These are phyloP conservation scores for Sicyos baderoa DNA, from an alignment of 306 rosid genomes.

Conservation along the genomic window DNA sequence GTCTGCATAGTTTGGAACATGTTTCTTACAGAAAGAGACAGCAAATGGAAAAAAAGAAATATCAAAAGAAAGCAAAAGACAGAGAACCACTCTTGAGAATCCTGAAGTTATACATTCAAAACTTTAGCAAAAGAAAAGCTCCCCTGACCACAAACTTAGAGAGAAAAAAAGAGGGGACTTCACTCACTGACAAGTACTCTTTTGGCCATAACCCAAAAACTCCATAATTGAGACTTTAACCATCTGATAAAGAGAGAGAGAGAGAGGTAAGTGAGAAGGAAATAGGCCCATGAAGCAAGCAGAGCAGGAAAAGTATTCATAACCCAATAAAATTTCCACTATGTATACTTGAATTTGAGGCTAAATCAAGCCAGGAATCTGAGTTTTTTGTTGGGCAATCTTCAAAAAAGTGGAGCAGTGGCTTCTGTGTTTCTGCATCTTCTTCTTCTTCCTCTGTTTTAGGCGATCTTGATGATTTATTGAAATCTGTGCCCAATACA, in stretches of 20 bases:
- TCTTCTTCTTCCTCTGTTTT: slow-evolving; percentile 37
- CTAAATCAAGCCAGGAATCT: slow-evolving; percentile 95
- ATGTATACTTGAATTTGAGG: slow-evolving; percentile 67
- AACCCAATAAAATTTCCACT: slow-evolving; percentile 30
- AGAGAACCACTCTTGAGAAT: slow-evolving; percentile 39
- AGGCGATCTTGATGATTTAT: slow-evolving; percentile 42
- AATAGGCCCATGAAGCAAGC: background rate
- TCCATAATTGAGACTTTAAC: slow-evolving; percentile 41
- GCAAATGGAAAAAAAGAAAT: slow-evolving; percentile 32
- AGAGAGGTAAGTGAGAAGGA: background rate
- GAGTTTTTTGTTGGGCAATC: slow-evolving; percentile 88
- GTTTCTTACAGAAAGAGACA: slow-evolving; percentile 47
- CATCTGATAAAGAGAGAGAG: slow-evolving; percentile 40
- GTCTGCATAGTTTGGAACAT: slow-evolving; percentile 63
- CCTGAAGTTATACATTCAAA: slow-evolving; percentile 37
- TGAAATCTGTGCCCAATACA: slow-evolving; percentile 82
- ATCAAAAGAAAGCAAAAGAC: slow-evolving; percentile 39
- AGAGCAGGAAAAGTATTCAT: background rate
- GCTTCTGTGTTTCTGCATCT: slow-evolving; percentile 52
- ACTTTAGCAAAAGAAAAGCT: slow-evolving; percentile 32
- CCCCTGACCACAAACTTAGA: slow-evolving; percentile 51
- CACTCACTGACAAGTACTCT: slow-evolving; percentile 46
- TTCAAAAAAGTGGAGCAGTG: slow-evolving; percentile 89
- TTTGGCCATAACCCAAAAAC: slow-evolving; percentile 42
- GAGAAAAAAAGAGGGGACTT: slow-evolving; percentile 22